These are phyloP conservation scores for Trametes polyzona DNA, from an alignment of 1,284 basidiomycete genomes.

Conservation along the genomic window DNA sequence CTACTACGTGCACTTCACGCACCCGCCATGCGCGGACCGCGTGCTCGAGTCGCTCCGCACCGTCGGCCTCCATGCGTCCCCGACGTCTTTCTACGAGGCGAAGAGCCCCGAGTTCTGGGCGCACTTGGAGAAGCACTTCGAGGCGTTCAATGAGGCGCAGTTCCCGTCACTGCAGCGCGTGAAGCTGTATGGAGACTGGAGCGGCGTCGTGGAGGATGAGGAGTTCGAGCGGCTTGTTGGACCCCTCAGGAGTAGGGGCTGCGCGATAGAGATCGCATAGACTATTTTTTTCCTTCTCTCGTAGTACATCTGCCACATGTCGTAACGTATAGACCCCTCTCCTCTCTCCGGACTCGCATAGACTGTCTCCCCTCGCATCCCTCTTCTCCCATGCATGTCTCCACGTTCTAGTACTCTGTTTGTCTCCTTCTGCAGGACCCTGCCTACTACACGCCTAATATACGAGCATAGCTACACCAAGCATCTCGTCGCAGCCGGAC, in stretches of 20 bases:
- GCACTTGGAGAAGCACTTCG: slow-evolving; percentile 51
- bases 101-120: slow-evolving; percentile 43
- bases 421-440: no score
- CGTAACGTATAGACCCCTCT: no score
- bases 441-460: background rate
- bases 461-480: background rate
- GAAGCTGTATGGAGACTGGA: slow-evolving; percentile 57
- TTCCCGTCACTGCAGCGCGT: slow-evolving; percentile 47
- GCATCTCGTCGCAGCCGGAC: background rate
- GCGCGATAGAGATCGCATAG: slow-evolving; percentile 15
- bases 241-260: slow-evolving; percentile 24
- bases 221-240: slow-evolving; percentile 20
- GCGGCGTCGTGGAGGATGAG: slow-evolving; percentile 21
- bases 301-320: no score
- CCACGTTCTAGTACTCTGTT: no score
- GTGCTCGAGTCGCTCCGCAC: slow-evolving; percentile 42
- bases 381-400: background rate
- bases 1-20: slow-evolving; percentile 60
- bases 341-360: no score
- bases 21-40: slow-evolving; percentile 50
- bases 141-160: slow-evolving; percentile 38
- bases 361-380: background rate
- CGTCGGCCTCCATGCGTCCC: slow-evolving; percentile 54
- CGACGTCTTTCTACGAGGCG: slow-evolving; percentile 44
- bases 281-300: no score